A percentile compares a stretch with the other conserved stretches of the same genome.
Evolutionary conservation across 176 grass and related monocot species (phyloP).

Genomic region (Tillandsia fasciculata): DNA sequence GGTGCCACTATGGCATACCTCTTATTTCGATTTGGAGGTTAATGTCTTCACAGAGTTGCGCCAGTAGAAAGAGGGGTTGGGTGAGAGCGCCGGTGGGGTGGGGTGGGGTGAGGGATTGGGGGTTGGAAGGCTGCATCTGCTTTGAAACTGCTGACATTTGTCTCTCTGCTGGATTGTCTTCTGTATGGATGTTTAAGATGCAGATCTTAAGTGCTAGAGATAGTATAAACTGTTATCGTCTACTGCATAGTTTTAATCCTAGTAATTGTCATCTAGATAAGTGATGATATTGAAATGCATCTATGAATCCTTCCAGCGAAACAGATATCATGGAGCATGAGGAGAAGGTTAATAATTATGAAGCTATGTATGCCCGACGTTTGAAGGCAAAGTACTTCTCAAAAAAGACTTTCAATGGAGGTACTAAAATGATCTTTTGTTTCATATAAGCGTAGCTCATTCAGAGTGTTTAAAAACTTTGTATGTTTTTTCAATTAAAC

Average conservation of each 20-base stretch:
- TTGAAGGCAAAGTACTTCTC: conserved; percentile 25
- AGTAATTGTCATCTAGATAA: not conserved
- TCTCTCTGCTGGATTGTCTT: not conserved
- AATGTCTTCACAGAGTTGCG: not conserved
- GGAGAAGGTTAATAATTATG: conserved; percentile 11
- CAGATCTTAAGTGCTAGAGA: not conserved
- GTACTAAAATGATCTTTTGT: not conserved
- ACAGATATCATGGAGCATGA: conserved; percentile 11
- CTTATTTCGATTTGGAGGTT: not conserved
- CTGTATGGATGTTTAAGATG: not conserved
- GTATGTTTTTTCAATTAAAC: not conserved
- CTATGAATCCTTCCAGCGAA: conserved; percentile 1
- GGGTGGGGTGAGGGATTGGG: not conserved
- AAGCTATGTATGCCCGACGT: conserved; percentile 15
- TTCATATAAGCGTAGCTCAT: not conserved
- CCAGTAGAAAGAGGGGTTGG: not conserved
- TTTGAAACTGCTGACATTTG: not conserved
- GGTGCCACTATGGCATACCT: not conserved
- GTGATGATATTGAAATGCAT: not conserved
- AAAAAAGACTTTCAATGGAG: conserved; percentile 20
- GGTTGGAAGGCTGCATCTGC: not conserved
- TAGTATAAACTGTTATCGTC: not conserved
- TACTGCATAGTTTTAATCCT: not conserved
- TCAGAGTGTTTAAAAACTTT: not conserved
- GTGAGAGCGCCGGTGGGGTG: not conserved